Percentiles rank a stretch among this genome's conserved stretches.
Evolutionary conservation across 192 early-diverging fungal species (phyloP).

Genomic region (Haplosporangium gracile): DNA sequence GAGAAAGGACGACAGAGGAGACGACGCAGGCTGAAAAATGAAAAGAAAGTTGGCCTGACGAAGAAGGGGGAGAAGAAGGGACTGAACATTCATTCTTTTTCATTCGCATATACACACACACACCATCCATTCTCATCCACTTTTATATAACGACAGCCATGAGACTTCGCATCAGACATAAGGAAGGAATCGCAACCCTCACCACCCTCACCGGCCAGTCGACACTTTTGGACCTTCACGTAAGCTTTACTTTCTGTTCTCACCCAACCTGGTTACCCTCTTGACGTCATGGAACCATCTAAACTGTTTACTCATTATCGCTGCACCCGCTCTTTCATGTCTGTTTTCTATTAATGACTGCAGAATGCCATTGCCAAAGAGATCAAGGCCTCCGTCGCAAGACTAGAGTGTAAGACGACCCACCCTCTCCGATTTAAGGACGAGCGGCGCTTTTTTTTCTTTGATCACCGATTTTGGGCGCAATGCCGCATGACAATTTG

Average conservation of each 20-base stretch:
- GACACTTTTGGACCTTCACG: conserved; percentile 39
- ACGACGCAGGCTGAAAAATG: not conserved
- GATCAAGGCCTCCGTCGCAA: conserved; percentile 17
- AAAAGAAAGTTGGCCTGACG: not conserved
- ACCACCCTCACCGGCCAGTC: conserved; percentile 28
- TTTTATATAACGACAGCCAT: conserved; percentile 13
- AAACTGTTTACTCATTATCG: not conserved
- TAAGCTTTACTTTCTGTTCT: conserved; percentile 5
- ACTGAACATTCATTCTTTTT: not conserved
- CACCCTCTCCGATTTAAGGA: not conserved
- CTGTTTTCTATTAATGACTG: not conserved
- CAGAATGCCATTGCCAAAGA: conserved; percentile 33
- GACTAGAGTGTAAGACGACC: conserved; percentile 28
- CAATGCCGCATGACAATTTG: not conserved
- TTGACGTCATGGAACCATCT: not conserved
- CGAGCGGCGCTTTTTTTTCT: not conserved
- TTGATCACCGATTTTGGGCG: not conserved
- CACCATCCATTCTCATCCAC: not conserved
- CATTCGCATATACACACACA: not conserved
- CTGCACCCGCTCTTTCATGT: too few relatives aligned
- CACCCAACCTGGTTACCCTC: not conserved
- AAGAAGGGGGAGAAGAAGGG: not conserved
- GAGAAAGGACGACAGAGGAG: not conserved
- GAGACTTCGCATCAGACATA: conserved; percentile 63
- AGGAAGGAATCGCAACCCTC: conserved; percentile 54